phyloP scores from a whole-genome alignment of 2,329 filamentous ascomycete genomes.

The Arthroderma sp. region DNA sequence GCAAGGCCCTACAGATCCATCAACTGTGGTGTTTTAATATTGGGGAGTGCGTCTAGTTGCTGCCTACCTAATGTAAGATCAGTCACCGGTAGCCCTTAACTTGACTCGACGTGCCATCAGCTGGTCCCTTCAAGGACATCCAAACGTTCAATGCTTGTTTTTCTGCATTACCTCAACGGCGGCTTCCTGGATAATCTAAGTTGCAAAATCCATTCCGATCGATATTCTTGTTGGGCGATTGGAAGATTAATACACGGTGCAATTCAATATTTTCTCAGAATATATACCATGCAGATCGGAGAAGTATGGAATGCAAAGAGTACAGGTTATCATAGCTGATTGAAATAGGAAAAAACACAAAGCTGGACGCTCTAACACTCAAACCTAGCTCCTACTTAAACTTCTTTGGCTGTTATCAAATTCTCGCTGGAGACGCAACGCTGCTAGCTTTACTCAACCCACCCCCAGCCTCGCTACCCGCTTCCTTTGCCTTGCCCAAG shows the following conservation, averaged over 20 bases:
- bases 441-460: too few relatives aligned
- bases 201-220: slow-evolving; percentile 12
- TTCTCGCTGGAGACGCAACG: too few relatives aligned
- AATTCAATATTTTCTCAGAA: slow-evolving; percentile 5
- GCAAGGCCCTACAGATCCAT: slow-evolving; percentile 13
- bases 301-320: slow-evolving; percentile 6
- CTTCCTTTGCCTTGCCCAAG: too few relatives aligned
- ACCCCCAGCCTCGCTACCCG: too few relatives aligned
- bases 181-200: slow-evolving; percentile 7
- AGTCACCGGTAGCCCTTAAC: slow-evolving; percentile 8
- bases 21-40: slow-evolving; percentile 12
- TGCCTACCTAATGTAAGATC: slow-evolving; percentile 10
- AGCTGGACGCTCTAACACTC: too few relatives aligned
- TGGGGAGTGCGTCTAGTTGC: neutral
- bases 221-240: slow-evolving; percentile 16
- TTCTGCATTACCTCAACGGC: slow-evolving; percentile 9
- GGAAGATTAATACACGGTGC: slow-evolving; percentile 13
- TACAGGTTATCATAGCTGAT: too few relatives aligned
- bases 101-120: slow-evolving; percentile 9
- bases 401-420: too few relatives aligned
- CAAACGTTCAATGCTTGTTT: slow-evolving; percentile 19
- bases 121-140: slow-evolving; percentile 14
- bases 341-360: too few relatives aligned
- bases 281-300: slow-evolving; percentile 7
- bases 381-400: too few relatives aligned